Evolutionary conservation across 1,139 yeast species (phyloP), one percentile per base, ranked within the genome.

Genomic region (Blastobotrys serpentis): DNA sequence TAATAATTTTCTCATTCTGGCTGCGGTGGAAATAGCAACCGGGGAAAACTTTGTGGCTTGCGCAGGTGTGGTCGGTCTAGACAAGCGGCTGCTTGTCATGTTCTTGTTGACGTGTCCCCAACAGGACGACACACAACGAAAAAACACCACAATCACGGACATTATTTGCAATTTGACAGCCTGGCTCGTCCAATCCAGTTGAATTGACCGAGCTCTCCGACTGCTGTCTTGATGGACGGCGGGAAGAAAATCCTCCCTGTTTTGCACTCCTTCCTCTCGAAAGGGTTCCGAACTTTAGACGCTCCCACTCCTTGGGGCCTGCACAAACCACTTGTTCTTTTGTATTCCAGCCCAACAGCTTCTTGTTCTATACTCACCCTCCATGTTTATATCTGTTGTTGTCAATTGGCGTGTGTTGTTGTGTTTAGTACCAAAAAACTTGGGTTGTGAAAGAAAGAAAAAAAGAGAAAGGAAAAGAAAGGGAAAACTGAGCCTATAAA

Each of bases 301-400:
- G n/a, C n/a, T n/a, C n/a, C n/a, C n/a, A n/a, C n/a, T n/a, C n/a
- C n/a, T n/a, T n/a, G n/a, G n/a, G n/a, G n/a, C n/a, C n/a, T n/a
- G n/a, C n/a, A n/a, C n/a, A n/a, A n/a, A n/a, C n/a, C n/a, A n/a
- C n/a, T n/a, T n/a, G n/a, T n/a, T n/a, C n/a, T n/a, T n/a, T n/a
- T n/a, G n/a, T n/a, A n/a, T n/a, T n/a, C n/a, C n/a, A n/a, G n/a
- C n/a, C n/a, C n/a, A 29, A 6, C 7, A 29, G n/a, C 32, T 7
- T 29, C 13, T 4, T 11, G 7, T 14, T 6, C n/a, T 29, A 18
- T 16, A 52, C 61, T 43, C 56, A 59, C 63, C 62, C 58, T 59
- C 63, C 63, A 59, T 59, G 42, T 39, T 14, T 39, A 39, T 39
- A 23, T 26, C 17, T 25, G n/a, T 39, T n/a, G 17, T 26, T 26